Conservation (phyloP, 345 rosid species). For the Salix purpurea region DNA sequence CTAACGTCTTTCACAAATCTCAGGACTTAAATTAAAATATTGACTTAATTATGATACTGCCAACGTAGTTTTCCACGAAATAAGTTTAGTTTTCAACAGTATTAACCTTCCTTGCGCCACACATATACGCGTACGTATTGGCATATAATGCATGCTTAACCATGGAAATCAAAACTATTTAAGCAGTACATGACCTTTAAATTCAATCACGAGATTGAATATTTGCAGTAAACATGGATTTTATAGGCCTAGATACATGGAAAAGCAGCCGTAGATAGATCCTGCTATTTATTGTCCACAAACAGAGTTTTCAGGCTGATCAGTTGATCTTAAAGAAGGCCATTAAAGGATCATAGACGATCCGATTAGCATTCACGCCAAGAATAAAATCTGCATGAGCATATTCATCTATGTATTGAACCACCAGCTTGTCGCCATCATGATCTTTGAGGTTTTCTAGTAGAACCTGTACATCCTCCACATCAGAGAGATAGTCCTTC, state of each 20-base stretch:
- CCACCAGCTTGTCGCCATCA: conserved; percentile 34
- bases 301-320: background rate
- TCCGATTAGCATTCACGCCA: conserved; percentile 32
- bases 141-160: too few relatives aligned
- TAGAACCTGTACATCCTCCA: conserved; percentile 35
- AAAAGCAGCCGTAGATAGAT: background rate
- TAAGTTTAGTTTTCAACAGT: too few relatives aligned
- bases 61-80: too few relatives aligned
- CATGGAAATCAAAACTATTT: too few relatives aligned
- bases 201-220: background rate
- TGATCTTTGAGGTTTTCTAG: conserved; percentile 37
- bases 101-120: too few relatives aligned
- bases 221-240: too few relatives aligned
- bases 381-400: conserved; percentile 53
- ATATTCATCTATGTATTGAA: conserved; percentile 25
- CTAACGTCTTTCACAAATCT: too few relatives aligned
- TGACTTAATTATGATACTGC: too few relatives aligned
- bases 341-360: conserved; percentile 38
- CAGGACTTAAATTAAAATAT: too few relatives aligned
- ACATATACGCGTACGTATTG: too few relatives aligned
- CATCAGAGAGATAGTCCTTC: conserved; percentile 39
- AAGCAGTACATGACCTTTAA: background rate
- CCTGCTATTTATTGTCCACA: background rate
- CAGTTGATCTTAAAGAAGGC: conserved; percentile 38
- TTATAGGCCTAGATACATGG: background rate